Percentiles rank a stretch among this genome's conserved stretches.
Evolutionary conservation across 805 yeast species (phyloP).

Genomic region (Metschnikowia proteae): DNA sequence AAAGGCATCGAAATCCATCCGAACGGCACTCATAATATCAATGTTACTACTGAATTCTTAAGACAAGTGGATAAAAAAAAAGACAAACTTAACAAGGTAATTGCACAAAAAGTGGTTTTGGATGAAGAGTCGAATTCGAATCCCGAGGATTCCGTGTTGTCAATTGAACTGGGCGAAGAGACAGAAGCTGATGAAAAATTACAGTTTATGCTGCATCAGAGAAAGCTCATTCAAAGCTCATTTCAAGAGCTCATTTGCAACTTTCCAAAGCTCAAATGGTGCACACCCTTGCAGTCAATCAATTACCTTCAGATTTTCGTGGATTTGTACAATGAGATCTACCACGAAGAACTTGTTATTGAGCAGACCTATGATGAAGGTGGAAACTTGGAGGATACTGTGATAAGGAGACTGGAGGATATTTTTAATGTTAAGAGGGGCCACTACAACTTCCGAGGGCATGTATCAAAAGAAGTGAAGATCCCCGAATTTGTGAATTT

Average conservation of each 20-base stretch:
- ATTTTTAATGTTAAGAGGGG: not conserved
- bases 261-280: conserved; percentile 11
- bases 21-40: not conserved
- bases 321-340: conserved; percentile 16
- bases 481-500: conserved; percentile 16
- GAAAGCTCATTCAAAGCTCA: conserved; percentile 8
- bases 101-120: not conserved
- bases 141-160: not conserved
- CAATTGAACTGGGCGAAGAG: not conserved
- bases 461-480: not conserved
- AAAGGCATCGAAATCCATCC: conserved; percentile 3
- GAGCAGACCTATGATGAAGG: conserved; percentile 9
- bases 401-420: conserved; percentile 6
- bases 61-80: not conserved
- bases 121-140: not conserved
- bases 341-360: conserved; percentile 12
- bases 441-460: conserved; percentile 1
- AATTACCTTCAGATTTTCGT: conserved; percentile 17
- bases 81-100: not conserved
- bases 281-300: conserved; percentile 14
- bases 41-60: conserved; percentile 4
- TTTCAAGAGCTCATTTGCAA: conserved; percentile 10
- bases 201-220: conserved; percentile 6
- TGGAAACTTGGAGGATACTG: conserved; percentile 12
- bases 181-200: not conserved